Conservation (phyloP, 2,329 filamentous ascomycete species). For the Daldinia sp. region DNA sequence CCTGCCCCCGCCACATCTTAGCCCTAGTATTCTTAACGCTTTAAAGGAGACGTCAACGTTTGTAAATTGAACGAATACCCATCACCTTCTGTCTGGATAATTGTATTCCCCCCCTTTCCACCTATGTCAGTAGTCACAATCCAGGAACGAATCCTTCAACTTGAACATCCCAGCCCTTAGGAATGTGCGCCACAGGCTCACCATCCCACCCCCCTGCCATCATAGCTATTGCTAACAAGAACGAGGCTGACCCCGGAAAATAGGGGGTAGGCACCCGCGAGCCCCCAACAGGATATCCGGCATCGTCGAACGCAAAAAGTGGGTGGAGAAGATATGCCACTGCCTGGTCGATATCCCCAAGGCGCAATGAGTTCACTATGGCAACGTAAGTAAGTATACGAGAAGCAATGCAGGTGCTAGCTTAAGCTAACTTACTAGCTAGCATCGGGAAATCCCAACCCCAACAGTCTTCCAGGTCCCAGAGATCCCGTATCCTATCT, state of each 20-base stretch:
- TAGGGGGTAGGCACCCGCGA: constrained; percentile 64
- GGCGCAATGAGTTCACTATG: constrained; percentile 51
- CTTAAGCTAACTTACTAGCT: constrained; percentile 43
- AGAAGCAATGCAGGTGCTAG: neutral
- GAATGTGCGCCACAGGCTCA: constrained; percentile 55
- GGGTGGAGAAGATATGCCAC: constrained; percentile 57
- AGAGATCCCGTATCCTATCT: constrained; percentile 48
- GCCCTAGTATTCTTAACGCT: too few species aligned
- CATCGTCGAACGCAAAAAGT: constrained; percentile 63
- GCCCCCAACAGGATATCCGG: constrained; percentile 63
- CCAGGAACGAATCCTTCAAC: constrained; percentile 58
- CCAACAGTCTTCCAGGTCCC: constrained; percentile 52
- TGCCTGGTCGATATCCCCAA: constrained; percentile 51
- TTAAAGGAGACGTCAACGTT: too few species aligned
- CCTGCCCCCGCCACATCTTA: too few species aligned
- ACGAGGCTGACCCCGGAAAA: constrained; percentile 59
- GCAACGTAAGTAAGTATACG: neutral
- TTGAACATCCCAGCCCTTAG: constrained; percentile 55
- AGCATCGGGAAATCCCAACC: constrained; percentile 57
- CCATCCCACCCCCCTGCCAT: constrained; percentile 66
- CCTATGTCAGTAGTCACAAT: constrained; percentile 37
- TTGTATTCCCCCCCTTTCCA: neutral
- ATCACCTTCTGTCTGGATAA: too few species aligned
- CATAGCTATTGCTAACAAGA: constrained; percentile 63
- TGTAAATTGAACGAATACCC: too few species aligned